Conservation (phyloP, 1,284 basidiomycete species). For the Heterobasidion irregulare region DNA sequence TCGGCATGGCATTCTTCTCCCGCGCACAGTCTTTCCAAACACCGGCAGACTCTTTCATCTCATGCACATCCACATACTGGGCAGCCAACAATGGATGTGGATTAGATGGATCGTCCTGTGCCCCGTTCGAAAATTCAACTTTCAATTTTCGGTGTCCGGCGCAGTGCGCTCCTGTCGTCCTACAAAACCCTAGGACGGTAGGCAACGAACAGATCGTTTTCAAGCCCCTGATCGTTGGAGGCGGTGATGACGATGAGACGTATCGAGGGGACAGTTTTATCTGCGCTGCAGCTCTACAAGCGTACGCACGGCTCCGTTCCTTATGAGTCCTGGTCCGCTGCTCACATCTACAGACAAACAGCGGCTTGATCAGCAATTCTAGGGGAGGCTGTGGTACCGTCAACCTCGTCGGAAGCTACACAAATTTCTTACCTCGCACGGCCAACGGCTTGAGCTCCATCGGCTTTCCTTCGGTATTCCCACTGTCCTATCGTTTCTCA, state of each 20-base stretch:
- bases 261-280: constrained; percentile 84
- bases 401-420: constrained; percentile 64
- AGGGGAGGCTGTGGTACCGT: constrained; percentile 76
- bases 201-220: constrained; percentile 60
- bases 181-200: constrained; percentile 75
- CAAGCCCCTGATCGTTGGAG: constrained; percentile 76
- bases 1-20: constrained; percentile 64
- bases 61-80: constrained; percentile 71
- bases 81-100: constrained; percentile 67
- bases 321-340: neutral
- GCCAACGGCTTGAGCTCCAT: constrained; percentile 63
- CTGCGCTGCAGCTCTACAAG: constrained; percentile 80
- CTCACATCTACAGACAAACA: constrained; percentile 20
- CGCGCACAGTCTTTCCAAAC: constrained; percentile 67
- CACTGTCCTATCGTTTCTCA: constrained; percentile 44
- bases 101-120: constrained; percentile 60
- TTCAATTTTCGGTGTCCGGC: constrained; percentile 81
- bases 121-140: constrained; percentile 53
- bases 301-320: constrained; percentile 33
- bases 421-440: constrained; percentile 52
- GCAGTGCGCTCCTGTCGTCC: constrained; percentile 55
- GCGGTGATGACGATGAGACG: constrained; percentile 59
- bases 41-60: constrained; percentile 52
- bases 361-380: constrained; percentile 57
- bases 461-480: constrained; percentile 72